Percentiles rank a stretch among this genome's conserved stretches.
Conservation (phyloP, 768 basidiomycete species). For the Hortiboletus campestris region DNA sequence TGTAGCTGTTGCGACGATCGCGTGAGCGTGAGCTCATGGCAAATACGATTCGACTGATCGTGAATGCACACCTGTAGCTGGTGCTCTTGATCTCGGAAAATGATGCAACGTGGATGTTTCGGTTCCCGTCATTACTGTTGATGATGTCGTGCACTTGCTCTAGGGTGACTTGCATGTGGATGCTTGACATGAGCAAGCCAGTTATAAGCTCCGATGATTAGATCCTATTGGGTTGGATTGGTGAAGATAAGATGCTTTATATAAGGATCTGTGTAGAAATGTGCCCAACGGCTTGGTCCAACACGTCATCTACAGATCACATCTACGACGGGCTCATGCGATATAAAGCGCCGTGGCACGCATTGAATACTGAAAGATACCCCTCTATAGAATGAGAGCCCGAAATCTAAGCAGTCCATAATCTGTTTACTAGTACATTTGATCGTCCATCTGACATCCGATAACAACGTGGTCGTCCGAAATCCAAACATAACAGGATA, state of each 20-base stretch:
- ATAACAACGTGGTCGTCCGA: background rate
- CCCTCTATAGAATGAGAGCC: too few species aligned
- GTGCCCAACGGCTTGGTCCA: too few species aligned
- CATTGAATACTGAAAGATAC: too few species aligned
- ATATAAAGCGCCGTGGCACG: background rate
- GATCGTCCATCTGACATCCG: background rate
- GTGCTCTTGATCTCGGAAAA: conserved; percentile 23
- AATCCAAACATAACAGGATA: background rate
- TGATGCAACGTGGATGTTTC: conserved; percentile 10
- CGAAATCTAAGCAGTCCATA: background rate
- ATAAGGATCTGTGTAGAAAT: too few species aligned
- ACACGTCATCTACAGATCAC: background rate
- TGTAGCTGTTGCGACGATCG: conserved; percentile 23
- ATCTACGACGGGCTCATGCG: background rate
- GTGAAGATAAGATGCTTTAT: too few species aligned
- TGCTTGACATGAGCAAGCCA: too few species aligned
- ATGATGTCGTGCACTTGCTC: conserved; percentile 34
- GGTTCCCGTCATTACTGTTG: conserved; percentile 19
- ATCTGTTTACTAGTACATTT: background rate
- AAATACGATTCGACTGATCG: too few species aligned
- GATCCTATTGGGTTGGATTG: too few species aligned
- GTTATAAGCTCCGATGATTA: background rate
- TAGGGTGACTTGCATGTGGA: conserved; percentile 19
- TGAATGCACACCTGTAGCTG: conserved; percentile 31
- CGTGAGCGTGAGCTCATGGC: background rate